These are phyloP conservation scores for Conticribra weissflogii DNA, from an alignment of 108 stramenopile genomes.

Conservation along the genomic window DNA sequence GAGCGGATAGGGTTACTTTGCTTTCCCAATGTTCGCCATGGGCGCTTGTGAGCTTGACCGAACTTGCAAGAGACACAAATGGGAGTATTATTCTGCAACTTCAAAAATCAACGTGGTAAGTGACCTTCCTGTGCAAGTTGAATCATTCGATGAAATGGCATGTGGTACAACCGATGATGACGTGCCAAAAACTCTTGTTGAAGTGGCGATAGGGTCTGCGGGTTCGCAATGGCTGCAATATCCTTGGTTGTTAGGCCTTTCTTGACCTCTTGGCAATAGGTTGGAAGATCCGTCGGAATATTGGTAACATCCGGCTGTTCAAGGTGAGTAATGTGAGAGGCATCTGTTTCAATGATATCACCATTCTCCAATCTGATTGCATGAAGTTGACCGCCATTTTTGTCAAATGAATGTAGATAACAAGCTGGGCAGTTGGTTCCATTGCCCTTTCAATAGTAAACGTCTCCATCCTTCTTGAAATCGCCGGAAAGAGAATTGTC, in stretches of 20 bases:
- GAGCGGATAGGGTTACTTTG: neutral
- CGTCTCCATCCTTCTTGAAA: too few species aligned
- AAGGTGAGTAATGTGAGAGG: neutral
- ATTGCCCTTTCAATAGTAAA: conserved; percentile 9
- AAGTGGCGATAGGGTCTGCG: conserved; percentile 16
- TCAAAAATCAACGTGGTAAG: conserved; percentile 10
- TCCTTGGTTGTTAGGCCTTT: conserved; percentile 7
- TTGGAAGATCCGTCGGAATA: conserved; percentile 2
- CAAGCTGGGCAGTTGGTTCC: neutral
- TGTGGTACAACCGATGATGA: conserved; percentile 26
- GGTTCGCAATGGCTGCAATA: neutral
- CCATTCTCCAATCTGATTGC: too few species aligned
- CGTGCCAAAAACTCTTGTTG: conserved; percentile 22
- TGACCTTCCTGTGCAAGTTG: conserved; percentile 16
- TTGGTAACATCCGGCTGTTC: conserved; percentile 17
- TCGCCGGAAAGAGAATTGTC: neutral
- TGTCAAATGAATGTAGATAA: neutral
- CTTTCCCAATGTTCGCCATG: conserved; percentile 23
- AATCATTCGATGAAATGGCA: conserved; percentile 21
- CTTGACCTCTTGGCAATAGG: conserved; percentile 7
- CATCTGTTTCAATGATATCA: too few species aligned
- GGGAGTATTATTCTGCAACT: conserved; percentile 13
- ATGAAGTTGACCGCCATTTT: too few species aligned
- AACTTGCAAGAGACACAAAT: conserved; percentile 28
- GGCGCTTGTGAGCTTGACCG: conserved; percentile 17